Conservation (phyloP, 169 alveolate species). For the Plasmodium gallinaceum region DNA sequence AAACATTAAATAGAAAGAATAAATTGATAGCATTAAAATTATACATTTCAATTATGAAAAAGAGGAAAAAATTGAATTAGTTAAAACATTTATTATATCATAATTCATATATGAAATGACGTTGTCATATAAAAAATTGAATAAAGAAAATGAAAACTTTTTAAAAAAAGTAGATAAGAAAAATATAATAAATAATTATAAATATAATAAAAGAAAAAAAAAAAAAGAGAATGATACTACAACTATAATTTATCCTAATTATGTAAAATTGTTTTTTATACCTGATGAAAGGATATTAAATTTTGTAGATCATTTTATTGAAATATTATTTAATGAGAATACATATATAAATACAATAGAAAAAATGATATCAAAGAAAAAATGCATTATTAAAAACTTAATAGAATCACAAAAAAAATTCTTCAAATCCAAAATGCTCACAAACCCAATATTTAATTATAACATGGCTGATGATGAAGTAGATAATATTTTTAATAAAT, state of each 20-base stretch:
- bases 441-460: constrained; percentile 38
- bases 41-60: too few species aligned
- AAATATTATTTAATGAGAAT: constrained; percentile 23
- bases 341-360: constrained; percentile 24
- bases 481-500: constrained; percentile 40
- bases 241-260: constrained; percentile 4
- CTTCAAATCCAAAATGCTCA: constrained; percentile 30
- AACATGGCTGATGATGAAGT: constrained; percentile 50
- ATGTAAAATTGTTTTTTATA: constrained; percentile 36
- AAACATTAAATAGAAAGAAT: too few species aligned
- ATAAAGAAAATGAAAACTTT: too few species aligned
- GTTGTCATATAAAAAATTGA: too few species aligned
- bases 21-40: too few species aligned
- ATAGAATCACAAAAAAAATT: constrained; percentile 57
- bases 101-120: too few species aligned
- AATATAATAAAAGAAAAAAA: background rate
- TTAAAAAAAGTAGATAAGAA: background rate
- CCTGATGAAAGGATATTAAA: constrained; percentile 60
- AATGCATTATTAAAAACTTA: constrained; percentile 31
- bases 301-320: constrained; percentile 49
- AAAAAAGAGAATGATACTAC: background rate
- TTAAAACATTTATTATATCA: too few species aligned
- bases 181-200: background rate
- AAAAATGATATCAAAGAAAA: constrained; percentile 43
- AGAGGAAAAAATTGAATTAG: too few species aligned